Evolutionary conservation across 257 asterid species (phyloP).

Genomic region (Nicotiana sylvestris): DNA sequence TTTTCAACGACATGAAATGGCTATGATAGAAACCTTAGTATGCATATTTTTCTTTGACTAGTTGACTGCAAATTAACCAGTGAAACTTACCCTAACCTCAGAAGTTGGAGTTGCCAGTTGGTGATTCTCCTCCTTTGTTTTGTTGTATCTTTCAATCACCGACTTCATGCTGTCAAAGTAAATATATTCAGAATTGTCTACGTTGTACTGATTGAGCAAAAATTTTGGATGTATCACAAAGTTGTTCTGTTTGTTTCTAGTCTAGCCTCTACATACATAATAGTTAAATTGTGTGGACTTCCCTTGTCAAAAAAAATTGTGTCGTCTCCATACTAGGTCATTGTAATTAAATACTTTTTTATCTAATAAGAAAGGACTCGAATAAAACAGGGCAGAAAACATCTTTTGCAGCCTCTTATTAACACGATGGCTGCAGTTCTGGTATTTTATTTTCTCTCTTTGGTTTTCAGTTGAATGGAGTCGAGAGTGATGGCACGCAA

Average conservation of each 20-base stretch:
- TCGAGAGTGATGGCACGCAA: not conserved
- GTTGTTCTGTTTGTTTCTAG: not conserved
- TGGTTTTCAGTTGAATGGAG: not conserved
- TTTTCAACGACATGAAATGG: not conserved
- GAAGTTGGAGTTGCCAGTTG: conserved; percentile 54
- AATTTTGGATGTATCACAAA: not conserved
- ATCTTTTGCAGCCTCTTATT: conserved; percentile 3
- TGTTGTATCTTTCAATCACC: conserved; percentile 54
- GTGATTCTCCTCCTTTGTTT: conserved; percentile 50
- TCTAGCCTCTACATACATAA: not conserved
- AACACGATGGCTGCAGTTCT: not conserved
- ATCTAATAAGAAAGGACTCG: not conserved
- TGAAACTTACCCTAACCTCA: conserved; percentile 61
- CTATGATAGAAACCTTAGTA: not conserved
- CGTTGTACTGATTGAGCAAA: not conserved
- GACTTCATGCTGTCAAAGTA: conserved; percentile 56
- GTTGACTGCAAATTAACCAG: conserved; percentile 5
- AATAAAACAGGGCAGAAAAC: not conserved
- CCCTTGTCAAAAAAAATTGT: not conserved
- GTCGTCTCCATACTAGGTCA: not conserved
- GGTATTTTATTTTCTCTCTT: not conserved
- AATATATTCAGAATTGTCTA: conserved; percentile 2
- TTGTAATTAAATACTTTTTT: not conserved
- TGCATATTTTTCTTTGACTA: not conserved
- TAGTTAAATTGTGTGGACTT: not conserved